phyloP scores from a whole-genome alignment of 306 rosid genomes.

The Cucurbita moschata region DNA sequence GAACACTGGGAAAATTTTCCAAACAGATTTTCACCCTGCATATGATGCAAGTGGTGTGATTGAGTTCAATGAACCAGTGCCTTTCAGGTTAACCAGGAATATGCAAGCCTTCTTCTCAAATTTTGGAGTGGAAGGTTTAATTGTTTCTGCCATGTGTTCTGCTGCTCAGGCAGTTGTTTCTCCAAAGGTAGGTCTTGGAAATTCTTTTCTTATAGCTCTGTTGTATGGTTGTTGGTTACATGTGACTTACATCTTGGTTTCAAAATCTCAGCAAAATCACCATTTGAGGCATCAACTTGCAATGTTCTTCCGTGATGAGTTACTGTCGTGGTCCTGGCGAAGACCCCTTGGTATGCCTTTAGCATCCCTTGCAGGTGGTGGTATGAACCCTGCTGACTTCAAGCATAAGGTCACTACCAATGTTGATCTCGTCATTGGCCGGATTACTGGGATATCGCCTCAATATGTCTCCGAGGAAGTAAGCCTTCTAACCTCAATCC shows the following conservation, averaged over 20 bases:
- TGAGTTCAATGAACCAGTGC: slow-evolving; percentile 90
- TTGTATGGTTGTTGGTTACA: background rate
- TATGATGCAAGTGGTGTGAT: slow-evolving; percentile 88
- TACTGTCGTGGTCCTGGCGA: slow-evolving; percentile 99
- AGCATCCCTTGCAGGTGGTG: slow-evolving; percentile 63
- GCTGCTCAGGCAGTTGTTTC: slow-evolving; percentile 94
- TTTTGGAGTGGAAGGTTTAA: slow-evolving; percentile 93
- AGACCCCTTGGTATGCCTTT: slow-evolving; percentile 91
- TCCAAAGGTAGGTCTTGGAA: slow-evolving; percentile 51
- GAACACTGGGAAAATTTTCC: slow-evolving; percentile 96
- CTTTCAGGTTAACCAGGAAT: slow-evolving; percentile 94
- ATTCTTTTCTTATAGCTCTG: background rate
- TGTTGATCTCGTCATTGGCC: slow-evolving; percentile 65
- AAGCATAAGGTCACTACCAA: slow-evolving; percentile 78
- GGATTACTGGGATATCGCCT: slow-evolving; percentile 72
- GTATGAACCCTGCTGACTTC: slow-evolving; percentile 69
- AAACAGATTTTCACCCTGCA: slow-evolving; percentile 95
- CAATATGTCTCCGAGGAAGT: slow-evolving; percentile 89
- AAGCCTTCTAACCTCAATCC: slow-evolving; percentile 13
- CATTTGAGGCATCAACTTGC: slow-evolving; percentile 98
- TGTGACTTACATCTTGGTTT: slow-evolving; percentile 1
- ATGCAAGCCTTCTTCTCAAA: slow-evolving; percentile 92
- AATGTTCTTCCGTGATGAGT: slow-evolving; percentile 98
- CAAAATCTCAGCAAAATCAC: slow-evolving; percentile 75
- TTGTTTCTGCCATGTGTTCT: slow-evolving; percentile 97